phyloP scores from a whole-genome alignment of 2,329 filamentous ascomycete genomes.

The Mariannaea sp. region DNA sequence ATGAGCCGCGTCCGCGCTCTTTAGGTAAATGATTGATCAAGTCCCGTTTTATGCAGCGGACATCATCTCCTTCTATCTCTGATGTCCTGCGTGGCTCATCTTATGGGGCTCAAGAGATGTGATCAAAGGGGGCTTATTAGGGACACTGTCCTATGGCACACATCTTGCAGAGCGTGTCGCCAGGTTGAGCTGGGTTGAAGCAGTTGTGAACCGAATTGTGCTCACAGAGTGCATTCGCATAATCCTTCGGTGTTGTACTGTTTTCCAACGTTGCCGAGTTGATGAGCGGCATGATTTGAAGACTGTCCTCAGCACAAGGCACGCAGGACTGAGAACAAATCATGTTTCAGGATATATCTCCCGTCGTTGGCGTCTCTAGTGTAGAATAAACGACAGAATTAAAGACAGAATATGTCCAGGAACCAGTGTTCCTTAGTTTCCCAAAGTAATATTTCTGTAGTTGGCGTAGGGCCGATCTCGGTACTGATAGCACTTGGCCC shows the following conservation, averaged over 20 bases:
- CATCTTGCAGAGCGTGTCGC: constrained; percentile 33
- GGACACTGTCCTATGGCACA: constrained; percentile 33
- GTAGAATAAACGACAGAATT: too few species aligned
- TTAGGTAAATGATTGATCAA: too few species aligned
- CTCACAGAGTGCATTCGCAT: constrained; percentile 32
- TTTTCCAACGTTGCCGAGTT: constrained; percentile 5
- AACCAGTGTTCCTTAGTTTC: too few species aligned
- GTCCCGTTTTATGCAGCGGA: too few species aligned
- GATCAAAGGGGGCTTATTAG: constrained; percentile 11
- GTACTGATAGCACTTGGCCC: too few species aligned
- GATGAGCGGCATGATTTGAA: background rate
- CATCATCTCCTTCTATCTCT: too few species aligned
- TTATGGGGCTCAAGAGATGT: background rate
- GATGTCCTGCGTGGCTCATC: too few species aligned
- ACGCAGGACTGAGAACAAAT: constrained; percentile 1
- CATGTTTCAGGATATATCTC: constrained; percentile 9
- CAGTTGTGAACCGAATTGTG: constrained; percentile 35
- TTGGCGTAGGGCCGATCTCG: too few species aligned
- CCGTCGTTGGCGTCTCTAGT: background rate
- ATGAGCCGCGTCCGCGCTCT: too few species aligned
- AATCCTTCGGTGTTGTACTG: constrained; percentile 24
- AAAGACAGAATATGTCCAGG: too few species aligned
- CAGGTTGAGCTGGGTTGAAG: constrained; percentile 25
- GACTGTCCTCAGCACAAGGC: background rate
- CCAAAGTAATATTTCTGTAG: too few species aligned